Percentiles rank a stretch among this genome's conserved stretches.
Conservation (phyloP, 257 asterid species). For the Handroanthus guayacan region DNA sequence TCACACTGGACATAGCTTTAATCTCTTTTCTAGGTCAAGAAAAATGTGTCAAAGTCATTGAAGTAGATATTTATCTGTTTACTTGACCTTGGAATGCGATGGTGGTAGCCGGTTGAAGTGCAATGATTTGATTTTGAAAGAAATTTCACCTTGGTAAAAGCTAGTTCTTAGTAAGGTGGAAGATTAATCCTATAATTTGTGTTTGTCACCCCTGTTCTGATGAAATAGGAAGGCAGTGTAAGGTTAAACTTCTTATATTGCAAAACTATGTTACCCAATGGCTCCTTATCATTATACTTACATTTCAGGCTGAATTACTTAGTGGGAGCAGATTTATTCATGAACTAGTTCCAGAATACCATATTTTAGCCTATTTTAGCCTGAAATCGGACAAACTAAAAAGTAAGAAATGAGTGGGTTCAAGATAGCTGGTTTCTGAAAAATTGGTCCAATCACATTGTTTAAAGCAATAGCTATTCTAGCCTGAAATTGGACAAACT, state of each 20-base stretch:
- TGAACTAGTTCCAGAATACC: background rate
- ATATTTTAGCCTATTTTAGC: background rate
- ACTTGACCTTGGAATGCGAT: background rate
- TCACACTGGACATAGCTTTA: background rate
- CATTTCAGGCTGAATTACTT: background rate
- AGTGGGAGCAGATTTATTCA: background rate
- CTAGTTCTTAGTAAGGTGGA: background rate
- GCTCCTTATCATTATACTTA: background rate
- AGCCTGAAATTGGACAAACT: background rate
- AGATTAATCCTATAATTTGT: background rate
- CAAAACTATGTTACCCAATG: background rate
- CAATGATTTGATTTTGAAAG: background rate
- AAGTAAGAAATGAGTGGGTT: no score
- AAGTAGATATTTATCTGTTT: background rate
- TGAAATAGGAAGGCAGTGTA: background rate
- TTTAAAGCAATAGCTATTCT: background rate
- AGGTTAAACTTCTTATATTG: background rate
- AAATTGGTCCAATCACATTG: no score
- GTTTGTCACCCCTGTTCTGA: conserved; percentile 2
- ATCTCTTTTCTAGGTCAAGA: conserved; percentile 3
- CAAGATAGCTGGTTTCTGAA: no score
- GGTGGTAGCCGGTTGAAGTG: background rate
- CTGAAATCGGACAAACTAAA: background rate
- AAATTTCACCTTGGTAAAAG: background rate
- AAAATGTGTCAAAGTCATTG: background rate